Conservation (phyloP, 2,329 filamentous ascomycete species). For the Botrytis porri region DNA sequence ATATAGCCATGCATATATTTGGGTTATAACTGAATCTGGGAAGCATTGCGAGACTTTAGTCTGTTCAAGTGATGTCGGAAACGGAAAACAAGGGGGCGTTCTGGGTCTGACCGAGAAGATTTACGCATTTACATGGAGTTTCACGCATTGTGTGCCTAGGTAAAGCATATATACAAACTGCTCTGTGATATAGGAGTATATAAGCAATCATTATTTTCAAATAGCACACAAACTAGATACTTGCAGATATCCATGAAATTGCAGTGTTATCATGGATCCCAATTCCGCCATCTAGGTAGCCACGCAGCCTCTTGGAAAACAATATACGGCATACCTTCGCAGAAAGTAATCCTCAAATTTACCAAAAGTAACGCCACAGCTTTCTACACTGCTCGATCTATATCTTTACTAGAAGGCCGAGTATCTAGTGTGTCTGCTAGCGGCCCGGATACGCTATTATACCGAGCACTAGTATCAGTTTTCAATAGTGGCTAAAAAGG, state of each 20-base stretch:
- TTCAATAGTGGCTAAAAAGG: background rate
- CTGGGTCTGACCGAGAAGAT: background rate
- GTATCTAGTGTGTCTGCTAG: background rate
- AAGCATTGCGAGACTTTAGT: constrained; percentile 5
- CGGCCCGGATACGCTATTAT: background rate
- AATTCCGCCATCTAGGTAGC: background rate
- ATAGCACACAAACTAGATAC: background rate
- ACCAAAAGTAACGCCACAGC: background rate
- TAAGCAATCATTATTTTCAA: background rate
- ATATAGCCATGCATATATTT: background rate
- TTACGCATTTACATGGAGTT: constrained; percentile 16
- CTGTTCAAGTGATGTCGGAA: background rate
- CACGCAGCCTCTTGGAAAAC: background rate
- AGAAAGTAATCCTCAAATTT: background rate
- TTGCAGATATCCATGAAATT: background rate
- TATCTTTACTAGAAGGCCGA: background rate
- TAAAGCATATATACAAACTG: background rate
- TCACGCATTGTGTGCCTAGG: background rate
- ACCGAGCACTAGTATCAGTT: background rate
- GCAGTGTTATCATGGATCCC: background rate
- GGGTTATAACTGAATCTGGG: background rate
- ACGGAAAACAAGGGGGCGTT: constrained; percentile 3
- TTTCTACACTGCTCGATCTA: background rate
- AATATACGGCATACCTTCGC: background rate
- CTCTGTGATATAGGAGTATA: background rate